Percentiles rank a stretch among this genome's conserved stretches.
These are phyloP conservation scores for Russula foetens DNA, from an alignment of 768 basidiomycete species.

Conservation along the genomic window DNA sequence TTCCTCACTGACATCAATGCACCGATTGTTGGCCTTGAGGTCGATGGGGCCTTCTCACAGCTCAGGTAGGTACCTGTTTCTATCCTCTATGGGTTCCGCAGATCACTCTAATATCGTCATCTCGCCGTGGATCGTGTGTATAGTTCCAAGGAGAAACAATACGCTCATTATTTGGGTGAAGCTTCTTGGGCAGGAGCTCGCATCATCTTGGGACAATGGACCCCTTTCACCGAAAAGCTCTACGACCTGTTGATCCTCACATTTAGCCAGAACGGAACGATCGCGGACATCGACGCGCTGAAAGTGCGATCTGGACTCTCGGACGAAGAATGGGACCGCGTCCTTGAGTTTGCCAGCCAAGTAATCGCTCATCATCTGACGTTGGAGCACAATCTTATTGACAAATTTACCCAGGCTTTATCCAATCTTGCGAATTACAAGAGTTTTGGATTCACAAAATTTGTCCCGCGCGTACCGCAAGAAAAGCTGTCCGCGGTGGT, in stretches of 20 bases:
- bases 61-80: slow-evolving; percentile 39
- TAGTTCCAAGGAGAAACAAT: slow-evolving; percentile 69
- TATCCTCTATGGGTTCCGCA: not conserved
- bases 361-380: slow-evolving; percentile 28
- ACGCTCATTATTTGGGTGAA: slow-evolving; percentile 60
- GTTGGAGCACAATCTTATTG: not conserved
- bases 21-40: slow-evolving; percentile 68
- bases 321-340: slow-evolving; percentile 55
- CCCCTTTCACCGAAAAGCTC: slow-evolving; percentile 54
- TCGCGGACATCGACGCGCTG: slow-evolving; percentile 49
- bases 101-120: not conserved
- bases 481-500: slow-evolving; percentile 60
- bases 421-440: slow-evolving; percentile 70
- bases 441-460: slow-evolving; percentile 80
- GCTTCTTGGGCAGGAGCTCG: slow-evolving; percentile 82
- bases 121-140: not conserved
- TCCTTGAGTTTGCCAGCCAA: slow-evolving; percentile 69
- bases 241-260: slow-evolving; percentile 65
- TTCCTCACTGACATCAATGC: slow-evolving; percentile 70
- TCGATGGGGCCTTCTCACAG: slow-evolving; percentile 59
- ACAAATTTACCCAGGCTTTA: slow-evolving; percentile 31
- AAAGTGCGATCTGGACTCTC: slow-evolving; percentile 46
- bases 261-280: slow-evolving; percentile 52
- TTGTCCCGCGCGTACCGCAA: slow-evolving; percentile 60
- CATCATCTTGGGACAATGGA: slow-evolving; percentile 83